Evolutionary conservation across 2,329 filamentous ascomycete species (phyloP).

Genomic region (Pseudogymnoascus sp.): DNA sequence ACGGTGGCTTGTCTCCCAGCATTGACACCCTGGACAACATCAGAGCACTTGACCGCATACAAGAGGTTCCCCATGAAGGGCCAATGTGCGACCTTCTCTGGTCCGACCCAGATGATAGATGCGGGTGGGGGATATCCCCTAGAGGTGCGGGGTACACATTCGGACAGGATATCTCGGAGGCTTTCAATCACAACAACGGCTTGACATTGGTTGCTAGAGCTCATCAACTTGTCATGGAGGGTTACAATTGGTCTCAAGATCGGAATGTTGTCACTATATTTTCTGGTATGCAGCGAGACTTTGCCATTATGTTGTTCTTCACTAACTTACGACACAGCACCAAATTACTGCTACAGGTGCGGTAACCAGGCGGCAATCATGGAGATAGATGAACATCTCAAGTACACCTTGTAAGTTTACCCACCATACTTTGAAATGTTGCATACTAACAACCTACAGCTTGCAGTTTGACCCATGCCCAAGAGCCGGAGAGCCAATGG

Average conservation of each 20-base stretch:
- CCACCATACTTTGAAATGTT: conserved; percentile 5
- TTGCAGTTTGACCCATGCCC: conserved; percentile 98
- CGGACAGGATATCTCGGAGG: conserved; percentile 94
- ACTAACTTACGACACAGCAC: conserved; percentile 43
- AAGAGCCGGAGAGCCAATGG: conserved; percentile 95
- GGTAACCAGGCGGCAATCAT: conserved; percentile 99
- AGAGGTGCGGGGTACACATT: conserved; percentile 93
- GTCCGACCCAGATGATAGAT: conserved; percentile 96
- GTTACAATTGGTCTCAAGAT: conserved; percentile 99
- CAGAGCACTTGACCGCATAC: conserved; percentile 85
- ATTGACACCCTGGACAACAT: conserved; percentile 96
- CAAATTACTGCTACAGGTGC: conserved; percentile 97
- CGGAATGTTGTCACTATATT: conserved; percentile 98
- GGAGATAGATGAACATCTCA: conserved; percentile 98
- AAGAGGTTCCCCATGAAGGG: conserved; percentile 96
- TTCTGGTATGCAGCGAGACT: conserved; percentile 56
- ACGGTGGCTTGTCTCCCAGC: conserved; percentile 83
- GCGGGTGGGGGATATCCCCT: conserved; percentile 92
- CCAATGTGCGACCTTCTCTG: conserved; percentile 98
- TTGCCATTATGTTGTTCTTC: not conserved
- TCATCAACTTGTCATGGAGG: conserved; percentile 98
- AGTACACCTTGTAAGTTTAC: conserved; percentile 93
- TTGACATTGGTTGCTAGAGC: conserved; percentile 91
- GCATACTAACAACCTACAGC: conserved; percentile 45
- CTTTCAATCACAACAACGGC: conserved; percentile 98